These are phyloP conservation scores for Melampsora larici-populina DNA, from an alignment of 1,284 basidiomycete species.

Conservation along the genomic window DNA sequence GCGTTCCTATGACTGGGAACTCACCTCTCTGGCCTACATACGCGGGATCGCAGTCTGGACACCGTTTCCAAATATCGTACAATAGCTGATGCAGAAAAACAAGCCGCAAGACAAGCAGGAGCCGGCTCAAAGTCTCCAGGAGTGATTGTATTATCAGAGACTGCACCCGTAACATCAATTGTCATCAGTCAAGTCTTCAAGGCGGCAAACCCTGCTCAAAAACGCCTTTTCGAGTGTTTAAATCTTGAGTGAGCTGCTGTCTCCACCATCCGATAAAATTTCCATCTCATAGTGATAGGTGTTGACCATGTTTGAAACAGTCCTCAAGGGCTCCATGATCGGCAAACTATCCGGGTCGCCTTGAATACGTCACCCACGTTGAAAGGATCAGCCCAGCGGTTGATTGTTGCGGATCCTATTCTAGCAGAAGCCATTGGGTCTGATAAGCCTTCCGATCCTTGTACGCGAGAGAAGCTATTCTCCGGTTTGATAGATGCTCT, in stretches of 20 bases:
- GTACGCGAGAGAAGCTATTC: neutral
- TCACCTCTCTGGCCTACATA: too few species aligned
- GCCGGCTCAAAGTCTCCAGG: neutral
- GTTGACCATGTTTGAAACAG: neutral
- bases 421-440: neutral
- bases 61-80: conserved; percentile 16
- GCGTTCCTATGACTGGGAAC: too few species aligned
- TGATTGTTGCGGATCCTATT: neutral
- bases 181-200: neutral
- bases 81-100: conserved; percentile 27
- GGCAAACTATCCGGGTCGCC: conserved; percentile 4
- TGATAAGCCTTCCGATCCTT: neutral
- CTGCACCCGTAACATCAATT: neutral
- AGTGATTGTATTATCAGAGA: neutral
- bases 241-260: conserved; percentile 12
- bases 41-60: neutral
- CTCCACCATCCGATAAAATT: neutral
- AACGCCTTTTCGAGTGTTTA: neutral
- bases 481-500: neutral
- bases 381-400: neutral
- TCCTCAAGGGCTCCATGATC: conserved; percentile 6
- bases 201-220: neutral
- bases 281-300: too few species aligned
- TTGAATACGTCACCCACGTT: neutral
- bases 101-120: neutral